Conservation (phyloP, 371 early-diverging fungal species). For the Syncephalastrum sp. region DNA sequence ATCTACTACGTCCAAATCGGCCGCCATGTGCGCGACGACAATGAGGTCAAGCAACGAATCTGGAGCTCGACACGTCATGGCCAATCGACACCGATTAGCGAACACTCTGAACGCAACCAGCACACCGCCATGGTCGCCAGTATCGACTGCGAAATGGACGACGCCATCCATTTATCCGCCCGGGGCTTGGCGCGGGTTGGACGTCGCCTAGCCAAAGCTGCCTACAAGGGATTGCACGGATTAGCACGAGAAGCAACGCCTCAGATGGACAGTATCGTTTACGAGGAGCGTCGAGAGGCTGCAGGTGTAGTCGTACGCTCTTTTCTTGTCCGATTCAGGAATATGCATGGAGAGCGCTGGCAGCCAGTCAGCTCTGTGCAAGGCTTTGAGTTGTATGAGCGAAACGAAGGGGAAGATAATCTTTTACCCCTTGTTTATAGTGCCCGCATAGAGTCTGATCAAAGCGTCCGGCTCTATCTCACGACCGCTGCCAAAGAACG, state of each 20-base stretch:
- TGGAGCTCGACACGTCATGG: conserved; percentile 28
- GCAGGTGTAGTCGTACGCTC: background rate
- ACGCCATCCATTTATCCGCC: conserved; percentile 37
- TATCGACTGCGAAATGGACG: conserved; percentile 37
- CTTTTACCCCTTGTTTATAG: conserved; percentile 10
- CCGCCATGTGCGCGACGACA: conserved; percentile 15
- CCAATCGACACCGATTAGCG: conserved; percentile 11
- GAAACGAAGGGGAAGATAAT: background rate
- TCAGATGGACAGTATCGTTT: too few species aligned
- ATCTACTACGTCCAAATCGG: conserved; percentile 33
- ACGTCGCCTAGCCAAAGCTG: conserved; percentile 26
- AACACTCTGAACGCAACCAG: too few species aligned
- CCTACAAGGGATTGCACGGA: conserved; percentile 5
- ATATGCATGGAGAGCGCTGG: background rate
- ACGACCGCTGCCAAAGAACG: conserved; percentile 3
- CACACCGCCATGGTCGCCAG: too few species aligned
- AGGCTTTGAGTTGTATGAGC: conserved; percentile 18
- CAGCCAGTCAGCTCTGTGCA: background rate
- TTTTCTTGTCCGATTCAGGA: conserved; percentile 1
- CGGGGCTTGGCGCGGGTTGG: conserved; percentile 24
- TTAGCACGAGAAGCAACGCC: background rate
- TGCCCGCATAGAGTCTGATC: conserved; percentile 10
- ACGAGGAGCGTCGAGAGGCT: too few species aligned
- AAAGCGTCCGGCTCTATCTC: conserved; percentile 12
- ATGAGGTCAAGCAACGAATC: background rate